Base-by-base conservation (phyloP, 2,329 filamentous ascomycete genomes). In the Botrytis squamosa region DNA sequence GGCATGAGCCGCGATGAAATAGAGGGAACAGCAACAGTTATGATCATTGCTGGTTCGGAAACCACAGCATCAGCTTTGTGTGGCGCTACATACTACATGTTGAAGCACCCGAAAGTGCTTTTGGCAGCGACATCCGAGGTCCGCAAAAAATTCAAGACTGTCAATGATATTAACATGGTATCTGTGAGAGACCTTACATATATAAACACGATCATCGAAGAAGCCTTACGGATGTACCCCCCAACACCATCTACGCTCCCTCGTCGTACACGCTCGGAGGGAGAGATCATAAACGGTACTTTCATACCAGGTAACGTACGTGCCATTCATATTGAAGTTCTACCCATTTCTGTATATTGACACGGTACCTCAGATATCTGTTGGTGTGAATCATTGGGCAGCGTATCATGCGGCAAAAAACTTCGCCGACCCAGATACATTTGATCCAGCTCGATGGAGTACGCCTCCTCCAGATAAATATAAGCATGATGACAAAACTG, bases 381-480 rank as follows among this genome's bases (percentile, higher is more conserved):
- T 76, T n/a, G 74, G 59, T 16, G 36, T 38, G 29, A 33, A 29
- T n/a, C 59, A 62, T 20, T 66, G 57, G 38, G 46, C 60, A 9
- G 38, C 65, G 3, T 49, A 18, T 20, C 62, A 52, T n/a, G 52
- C 40, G 6, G 12, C 42, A 40, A 16, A 22, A 7, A 70, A 74
- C 55, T 74, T 70, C 25, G 62, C 75, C 1, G 78, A 84, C 4
- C 82, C 82, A 1, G 38, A 72, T 20, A 52, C n/a, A n/a, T 75
- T 75, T 40, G 70, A 68, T 1, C 74, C 71, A 14, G 73, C 74
- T 46, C 77, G 83, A 0, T 84, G 83, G 82, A 84, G 44, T 75
- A 44, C 55, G 16, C 75, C 81, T n/a, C 62, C 49, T 16, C 60
- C 49, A 18, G 33, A 36, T 20, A 38, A 49, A 36, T 75, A 67